Percentiles rank a stretch among this genome's conserved stretches.
phyloP scores from a whole-genome alignment of 441 rosid genomes.

The Arabidopsis lyrata region DNA sequence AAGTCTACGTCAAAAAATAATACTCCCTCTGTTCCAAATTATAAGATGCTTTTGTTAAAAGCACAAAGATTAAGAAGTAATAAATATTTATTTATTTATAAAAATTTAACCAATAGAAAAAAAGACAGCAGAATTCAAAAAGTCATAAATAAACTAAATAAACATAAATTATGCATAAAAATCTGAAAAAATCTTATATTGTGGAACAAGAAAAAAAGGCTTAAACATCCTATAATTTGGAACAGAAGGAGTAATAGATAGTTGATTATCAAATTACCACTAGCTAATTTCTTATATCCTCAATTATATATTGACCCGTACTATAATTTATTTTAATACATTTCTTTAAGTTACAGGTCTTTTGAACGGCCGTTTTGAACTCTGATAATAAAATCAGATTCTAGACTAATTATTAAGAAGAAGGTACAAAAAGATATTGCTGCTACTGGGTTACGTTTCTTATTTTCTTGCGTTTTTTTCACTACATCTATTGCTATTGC shows the following conservation, averaged over 20 bases:
- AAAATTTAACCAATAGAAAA: no score
- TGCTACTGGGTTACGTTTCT: slow-evolving; percentile 13
- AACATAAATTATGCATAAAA: no score
- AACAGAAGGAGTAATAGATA: no score
- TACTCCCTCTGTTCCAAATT: no score
- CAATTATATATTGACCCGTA: background rate
- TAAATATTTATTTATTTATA: no score
- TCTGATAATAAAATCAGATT: background rate
- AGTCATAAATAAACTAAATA: no score
- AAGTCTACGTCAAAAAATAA: background rate
- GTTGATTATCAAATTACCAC: background rate
- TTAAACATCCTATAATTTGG: no score
- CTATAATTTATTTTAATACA: background rate
- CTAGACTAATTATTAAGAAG: background rate
- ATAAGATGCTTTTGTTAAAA: no score
- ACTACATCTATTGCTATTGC: slow-evolving; percentile 5
- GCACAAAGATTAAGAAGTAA: no score
- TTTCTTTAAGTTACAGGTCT: background rate
- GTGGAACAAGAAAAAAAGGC: no score
- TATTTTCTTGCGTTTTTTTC: background rate
- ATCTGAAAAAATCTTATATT: no score
- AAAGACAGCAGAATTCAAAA: no score
- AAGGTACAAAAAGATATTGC: background rate
- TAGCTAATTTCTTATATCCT: background rate
- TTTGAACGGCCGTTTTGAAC: background rate